phyloP scores from a whole-genome alignment of 352 stramenopile species.

The Phytopythium boreale region DNA sequence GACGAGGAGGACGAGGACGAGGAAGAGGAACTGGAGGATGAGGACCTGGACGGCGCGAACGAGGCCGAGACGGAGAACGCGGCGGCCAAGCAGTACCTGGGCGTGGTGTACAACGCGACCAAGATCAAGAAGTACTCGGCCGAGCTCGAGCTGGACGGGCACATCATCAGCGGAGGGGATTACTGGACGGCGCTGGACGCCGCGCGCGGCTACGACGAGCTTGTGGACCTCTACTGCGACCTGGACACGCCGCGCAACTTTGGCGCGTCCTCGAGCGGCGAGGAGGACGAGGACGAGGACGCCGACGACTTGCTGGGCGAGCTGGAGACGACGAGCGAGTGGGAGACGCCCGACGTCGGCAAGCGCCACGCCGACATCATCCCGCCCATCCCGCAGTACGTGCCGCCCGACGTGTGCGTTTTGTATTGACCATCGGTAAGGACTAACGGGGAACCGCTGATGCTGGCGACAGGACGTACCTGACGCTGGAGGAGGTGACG shows the following conservation, averaged over 20 bases:
- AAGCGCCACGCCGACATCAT: conserved; percentile 81
- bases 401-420: not conserved
- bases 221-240: conserved; percentile 79
- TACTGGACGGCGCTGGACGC: conserved; percentile 82
- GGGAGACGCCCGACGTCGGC: conserved; percentile 59
- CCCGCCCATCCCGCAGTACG: conserved; percentile 40
- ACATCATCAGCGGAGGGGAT: conserved; percentile 73
- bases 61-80: conserved; percentile 27
- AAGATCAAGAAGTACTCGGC: conserved; percentile 87
- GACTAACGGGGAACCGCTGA: not conserved
- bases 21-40: conserved; percentile 19
- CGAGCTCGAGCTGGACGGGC: conserved; percentile 60
- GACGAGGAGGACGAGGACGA: conserved; percentile 23
- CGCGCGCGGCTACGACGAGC: conserved; percentile 79
- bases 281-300: conserved; percentile 23
- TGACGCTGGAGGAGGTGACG: conserved; percentile 71
- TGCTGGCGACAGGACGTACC: conserved; percentile 36
- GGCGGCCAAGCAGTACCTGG: conserved; percentile 48
- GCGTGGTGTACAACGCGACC: conserved; percentile 56
- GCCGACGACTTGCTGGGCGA: conserved; percentile 9
- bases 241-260: conserved; percentile 79
- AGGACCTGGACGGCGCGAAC: conserved; percentile 22
- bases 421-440: not conserved
- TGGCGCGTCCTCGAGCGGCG: conserved; percentile 19
- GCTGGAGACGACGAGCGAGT: conserved; percentile 29